Base-by-base conservation (phyloP, 306 rosid species). In the Quercus suber region DNA sequence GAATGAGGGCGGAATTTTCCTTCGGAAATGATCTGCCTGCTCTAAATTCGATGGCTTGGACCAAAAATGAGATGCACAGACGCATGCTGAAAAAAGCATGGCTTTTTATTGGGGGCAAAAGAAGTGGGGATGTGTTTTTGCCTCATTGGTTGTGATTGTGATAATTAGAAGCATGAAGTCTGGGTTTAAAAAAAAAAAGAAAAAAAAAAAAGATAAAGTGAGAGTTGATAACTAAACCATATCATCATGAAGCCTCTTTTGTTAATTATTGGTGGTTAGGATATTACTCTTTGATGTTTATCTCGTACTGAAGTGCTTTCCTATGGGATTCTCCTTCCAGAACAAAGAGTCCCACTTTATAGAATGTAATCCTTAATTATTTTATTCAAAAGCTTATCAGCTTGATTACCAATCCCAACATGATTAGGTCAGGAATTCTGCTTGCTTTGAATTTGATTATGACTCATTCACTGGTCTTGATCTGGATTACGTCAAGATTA, bases 131-230 rank as follows among this genome's bases (percentile, higher is more conserved):
- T 25, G 56, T 55, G 30, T 73, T 8, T 41, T 41, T 41, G 45
- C 45, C 45, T 8, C 3, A 31, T n/a, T 33, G 10, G 68, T 71
- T 33, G 73, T 71, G 81, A 18, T 37, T 76, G 64, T 76, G 69
- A 72, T 77, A 14, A 72, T 76, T 55, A 27, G 69, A 72, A 53
- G 74, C 75, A 71, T 52, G 59, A 64, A 63, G 37, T 55, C 17
- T 58, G 77, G 56, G 51, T 58, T 73, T 63, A 55, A 35, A 9
- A 75, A 56, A 31, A 3, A 9, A 11, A 20, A 55, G 23, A 9
- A 75, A 56, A 31, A 3, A 9, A 11, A 20, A 3, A 7, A 37
- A 41, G 45, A 41, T 41, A 41, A 25, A 25, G 69, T 49, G 4
- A 11, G 4, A 63, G 69, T 53, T 61, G 69, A 82, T 71, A 27